Base-by-base conservation (phyloP, 2,329 filamentous ascomycete species). In the Pseudocercospora fuligena region DNA sequence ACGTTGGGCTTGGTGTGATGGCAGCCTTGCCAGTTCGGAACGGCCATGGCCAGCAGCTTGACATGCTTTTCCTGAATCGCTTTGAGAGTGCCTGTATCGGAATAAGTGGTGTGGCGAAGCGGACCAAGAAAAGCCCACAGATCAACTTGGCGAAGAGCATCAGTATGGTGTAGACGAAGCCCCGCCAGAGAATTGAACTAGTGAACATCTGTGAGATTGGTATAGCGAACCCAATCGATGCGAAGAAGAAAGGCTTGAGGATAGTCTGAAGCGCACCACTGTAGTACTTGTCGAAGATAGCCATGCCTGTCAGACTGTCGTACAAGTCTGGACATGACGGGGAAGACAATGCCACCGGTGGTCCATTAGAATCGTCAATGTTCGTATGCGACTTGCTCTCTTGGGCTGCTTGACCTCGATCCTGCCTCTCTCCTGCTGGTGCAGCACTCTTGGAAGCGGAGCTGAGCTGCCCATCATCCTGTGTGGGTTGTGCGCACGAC, bases 161-260 rank as follows among this genome's bases (percentile, higher is more conserved):
- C 3, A 95, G 79, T 0, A 89, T 69, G 0, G 89, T 83, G 72
- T 94, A 95, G 0, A 93, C 83, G 0, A 93, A 68, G 0, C 92
- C 92, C 11, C 88, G 86, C 92, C 91, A 95, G 1, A 93, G 78
- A 0, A 91, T 83, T 0, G 79, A 73, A 0, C 86, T 86, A 0
- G 77, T 76, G 72, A 93, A 94, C 83, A 95, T 88, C 5, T 86
- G 79, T 0, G 85, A 87, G 31, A 94, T 89, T 0, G 92, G 92
- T 1, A 95, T 91, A 0, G 91, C 89, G 74, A 94, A 94, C 0
- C 92, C 92, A 40, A 94, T 90, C 0, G 85, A 88, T 1, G 85
- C 90, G 73, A 94, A 94, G 78, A 94, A 93, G 65, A 92, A 85
- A 0, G 91, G 90, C 59, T 87, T 87, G 0, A 94, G 76, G 0